Conservation (phyloP, 2,329 filamentous ascomycete genomes). For the Seiridium cupressi region DNA sequence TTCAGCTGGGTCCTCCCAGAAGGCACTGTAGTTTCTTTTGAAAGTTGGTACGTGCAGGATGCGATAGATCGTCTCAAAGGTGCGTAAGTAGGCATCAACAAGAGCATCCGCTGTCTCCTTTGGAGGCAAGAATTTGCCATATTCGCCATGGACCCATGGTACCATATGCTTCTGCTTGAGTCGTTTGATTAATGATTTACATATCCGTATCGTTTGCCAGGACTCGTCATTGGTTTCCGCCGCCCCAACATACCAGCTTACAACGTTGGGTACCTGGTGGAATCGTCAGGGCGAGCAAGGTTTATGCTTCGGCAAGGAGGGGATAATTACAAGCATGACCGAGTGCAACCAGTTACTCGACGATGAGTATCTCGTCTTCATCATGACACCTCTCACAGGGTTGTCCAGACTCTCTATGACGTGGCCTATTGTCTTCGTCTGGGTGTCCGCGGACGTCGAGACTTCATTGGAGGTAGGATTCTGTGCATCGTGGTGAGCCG, state of each 20-base stretch:
- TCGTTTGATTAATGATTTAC: conserved; percentile 48
- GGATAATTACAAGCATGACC: conserved; percentile 38
- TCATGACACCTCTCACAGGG: not conserved
- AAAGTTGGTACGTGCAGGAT: conserved; percentile 53
- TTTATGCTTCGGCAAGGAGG: not conserved
- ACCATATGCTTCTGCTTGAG: conserved; percentile 45
- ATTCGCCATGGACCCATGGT: not conserved
- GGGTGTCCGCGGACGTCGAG: not conserved
- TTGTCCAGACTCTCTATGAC: not conserved
- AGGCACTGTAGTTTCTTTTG: conserved; percentile 42
- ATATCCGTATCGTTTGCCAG: conserved; percentile 36
- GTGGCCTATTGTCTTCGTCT: not conserved
- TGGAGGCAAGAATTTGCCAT: conserved; percentile 39
- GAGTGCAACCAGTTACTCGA: conserved; percentile 21
- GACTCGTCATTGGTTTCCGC: not conserved
- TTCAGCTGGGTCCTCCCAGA: conserved; percentile 37
- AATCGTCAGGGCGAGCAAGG: not conserved
- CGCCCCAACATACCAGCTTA: not conserved
- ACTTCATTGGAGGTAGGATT: not conserved
- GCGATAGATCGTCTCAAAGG: conserved; percentile 45
- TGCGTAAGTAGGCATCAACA: conserved; percentile 46
- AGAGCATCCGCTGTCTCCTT: conserved; percentile 43
- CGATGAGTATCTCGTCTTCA: not conserved
- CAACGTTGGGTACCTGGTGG: not conserved
- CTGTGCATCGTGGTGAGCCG: not conserved